These are phyloP conservation scores for Hypoxylon fragiforme DNA, from an alignment of 495 filamentous ascomycete genomes.

Conservation along the genomic window DNA sequence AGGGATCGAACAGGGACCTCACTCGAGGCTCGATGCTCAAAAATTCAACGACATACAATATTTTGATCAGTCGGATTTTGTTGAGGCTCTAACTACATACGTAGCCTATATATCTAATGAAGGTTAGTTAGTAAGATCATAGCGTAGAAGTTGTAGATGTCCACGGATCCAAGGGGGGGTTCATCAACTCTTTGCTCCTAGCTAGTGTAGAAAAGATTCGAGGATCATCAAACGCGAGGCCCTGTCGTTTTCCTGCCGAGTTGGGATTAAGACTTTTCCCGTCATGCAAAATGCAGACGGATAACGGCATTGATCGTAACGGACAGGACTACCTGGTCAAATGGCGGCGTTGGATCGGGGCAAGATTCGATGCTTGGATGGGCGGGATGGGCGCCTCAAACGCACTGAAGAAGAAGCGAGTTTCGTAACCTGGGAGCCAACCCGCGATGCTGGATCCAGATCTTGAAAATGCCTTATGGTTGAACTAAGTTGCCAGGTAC, in stretches of 20 bases:
- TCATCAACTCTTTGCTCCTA: slow-evolving; percentile 8
- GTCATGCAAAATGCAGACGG: no score
- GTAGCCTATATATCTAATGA: no score
- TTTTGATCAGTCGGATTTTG: no score
- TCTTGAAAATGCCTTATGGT: slow-evolving; percentile 1
- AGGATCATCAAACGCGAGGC: slow-evolving; percentile 27
- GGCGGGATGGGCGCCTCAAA: slow-evolving; percentile 24
- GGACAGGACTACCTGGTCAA: slow-evolving; percentile 4
- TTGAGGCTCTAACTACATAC: no score
- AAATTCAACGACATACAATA: no score
- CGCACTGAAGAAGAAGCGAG: slow-evolving; percentile 26
- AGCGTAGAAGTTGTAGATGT: slow-evolving; percentile 22
- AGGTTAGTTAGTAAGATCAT: slow-evolving; percentile 9
- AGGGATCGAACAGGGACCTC: no score
- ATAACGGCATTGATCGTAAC: no score
- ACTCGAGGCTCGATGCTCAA: no score
- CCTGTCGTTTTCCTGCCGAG: slow-evolving; percentile 20
- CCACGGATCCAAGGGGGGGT: slow-evolving; percentile 11
- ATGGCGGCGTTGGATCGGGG: slow-evolving; percentile 14
- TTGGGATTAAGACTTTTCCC: slow-evolving; percentile 13
- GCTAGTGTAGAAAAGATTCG: no score
- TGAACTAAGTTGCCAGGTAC: not conserved
- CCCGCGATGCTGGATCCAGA: slow-evolving; percentile 9
- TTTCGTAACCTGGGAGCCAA: slow-evolving; percentile 31
- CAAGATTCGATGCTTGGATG: not conserved